Base-by-base conservation (phyloP, 2,329 filamentous ascomycete species). In the Colletotrichum sp. region DNA sequence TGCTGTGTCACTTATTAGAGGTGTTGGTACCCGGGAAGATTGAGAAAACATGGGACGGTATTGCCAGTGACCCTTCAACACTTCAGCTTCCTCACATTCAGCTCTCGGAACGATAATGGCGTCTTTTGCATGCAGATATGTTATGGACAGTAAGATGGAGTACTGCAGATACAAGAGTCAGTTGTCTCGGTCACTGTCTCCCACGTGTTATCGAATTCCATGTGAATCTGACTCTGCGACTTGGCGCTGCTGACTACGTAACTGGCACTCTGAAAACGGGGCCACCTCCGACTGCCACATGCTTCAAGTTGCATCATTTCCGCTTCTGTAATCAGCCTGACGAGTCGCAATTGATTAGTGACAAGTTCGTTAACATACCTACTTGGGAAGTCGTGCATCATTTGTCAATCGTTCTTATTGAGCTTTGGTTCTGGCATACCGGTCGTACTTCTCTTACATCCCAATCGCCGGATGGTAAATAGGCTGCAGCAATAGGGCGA, bases 171-270 rank as follows among this genome's bases (percentile, higher is more conserved):
- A 24, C 10, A 64, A 68, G 63, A 72, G 63, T 57, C 39, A 34
- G 24, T 68, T 52, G 68, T 72, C 69, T 75, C 57, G 55, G 52
- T 26, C 52, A 22, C n/a, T 48, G 28, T 32, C 36, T 18, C 34
- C 62, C 73, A 72, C 72, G 39, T 75, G 69, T 8, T n/a, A 15
- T 18, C 16, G 39, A 68, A 72, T 68, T 75, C 68, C 68, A 75
- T 75, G 72, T 75, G 63, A 72, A 63, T 72, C 3, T 18, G 52
- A 39, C 63, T 59, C 10, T 70, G 57, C 57, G 22, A 55, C 60
- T 65, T 63, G 63, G 55, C 67, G 72, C 67, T 36, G 48, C 67
- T 60, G 13, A 60, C 39, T 32, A 22, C 48, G 48, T 60, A 24
- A 24, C 28, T 18, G 30, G 24, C 55, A 30, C 13, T 22, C 57